phyloP scores from a whole-genome alignment of 306 rosid genomes.

The Pueraria montana region DNA sequence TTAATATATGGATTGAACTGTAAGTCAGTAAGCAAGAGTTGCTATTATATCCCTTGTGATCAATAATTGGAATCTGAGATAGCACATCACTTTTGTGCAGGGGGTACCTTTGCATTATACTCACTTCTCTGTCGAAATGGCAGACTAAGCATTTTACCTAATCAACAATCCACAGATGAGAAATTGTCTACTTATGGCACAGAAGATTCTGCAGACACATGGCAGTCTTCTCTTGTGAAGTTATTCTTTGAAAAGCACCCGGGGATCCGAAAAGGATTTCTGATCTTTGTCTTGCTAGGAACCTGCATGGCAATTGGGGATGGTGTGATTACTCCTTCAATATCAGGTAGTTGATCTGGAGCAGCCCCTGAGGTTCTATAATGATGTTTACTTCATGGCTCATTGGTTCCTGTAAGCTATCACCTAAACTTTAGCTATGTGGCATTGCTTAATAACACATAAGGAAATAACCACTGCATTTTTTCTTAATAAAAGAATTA shows the following conservation, averaged over 20 bases:
- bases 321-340: conserved; percentile 81
- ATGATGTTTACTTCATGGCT: conserved; percentile 37
- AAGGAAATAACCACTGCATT: no score
- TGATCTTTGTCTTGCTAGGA: conserved; percentile 75
- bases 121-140: conserved; percentile 82
- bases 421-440: conserved; percentile 35
- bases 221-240: conserved; percentile 61
- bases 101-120: conserved; percentile 84
- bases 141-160: conserved; percentile 66
- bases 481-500: no score
- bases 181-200: conserved; percentile 58
- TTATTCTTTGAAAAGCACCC: conserved; percentile 64
- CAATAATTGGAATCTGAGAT: neutral
- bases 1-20: neutral
- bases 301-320: conserved; percentile 80
- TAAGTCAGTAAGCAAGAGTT: conserved; percentile 11
- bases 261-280: conserved; percentile 55
- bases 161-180: conserved; percentile 72
- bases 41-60: conserved; percentile 7
- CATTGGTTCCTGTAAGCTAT: conserved; percentile 46
- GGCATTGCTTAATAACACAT: neutral
- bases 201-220: conserved; percentile 56
- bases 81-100: conserved; percentile 53
- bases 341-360: conserved; percentile 67
- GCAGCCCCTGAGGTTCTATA: conserved; percentile 27